Percentiles rank a stretch among this genome's conserved stretches.
Conservation (phyloP, 345 rosid species). For the Gossypium raimondii region DNA sequence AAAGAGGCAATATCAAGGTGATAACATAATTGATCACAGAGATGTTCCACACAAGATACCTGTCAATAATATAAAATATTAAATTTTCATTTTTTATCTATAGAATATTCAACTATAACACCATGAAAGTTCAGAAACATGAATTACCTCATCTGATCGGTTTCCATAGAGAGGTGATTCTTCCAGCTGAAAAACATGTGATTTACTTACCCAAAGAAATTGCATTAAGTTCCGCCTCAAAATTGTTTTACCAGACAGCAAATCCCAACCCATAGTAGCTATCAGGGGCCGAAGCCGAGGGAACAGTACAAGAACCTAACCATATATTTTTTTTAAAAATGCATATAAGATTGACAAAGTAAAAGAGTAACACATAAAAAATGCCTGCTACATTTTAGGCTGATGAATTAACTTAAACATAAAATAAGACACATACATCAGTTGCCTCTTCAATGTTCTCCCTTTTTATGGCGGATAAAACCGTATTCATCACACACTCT, state of each 20-base stretch:
- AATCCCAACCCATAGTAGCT: slow-evolving; percentile 98
- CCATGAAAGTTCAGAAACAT: slow-evolving; percentile 4
- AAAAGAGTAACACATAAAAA: neutral
- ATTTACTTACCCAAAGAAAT: slow-evolving; percentile 68
- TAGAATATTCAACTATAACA: slow-evolving; percentile 6
- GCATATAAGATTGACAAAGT: neutral
- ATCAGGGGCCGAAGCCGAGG: slow-evolving; percentile 79
- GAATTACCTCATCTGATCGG: slow-evolving; percentile 64
- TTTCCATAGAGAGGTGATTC: slow-evolving; percentile 66
- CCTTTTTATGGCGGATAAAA: slow-evolving; percentile 63
- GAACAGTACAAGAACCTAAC: slow-evolving; percentile 64
- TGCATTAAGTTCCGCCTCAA: slow-evolving; percentile 73
- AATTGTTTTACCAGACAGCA: slow-evolving; percentile 68
- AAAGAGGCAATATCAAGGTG: slow-evolving; percentile 86
- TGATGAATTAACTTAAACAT: slow-evolving; percentile 16
- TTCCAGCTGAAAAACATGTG: slow-evolving; percentile 61
- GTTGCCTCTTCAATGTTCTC: slow-evolving; percentile 79
- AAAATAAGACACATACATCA: slow-evolving; percentile 55
- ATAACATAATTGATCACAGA: slow-evolving; percentile 78
- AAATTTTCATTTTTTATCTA: neutral
- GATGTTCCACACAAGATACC: slow-evolving; percentile 83
- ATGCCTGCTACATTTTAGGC: slow-evolving; percentile 8
- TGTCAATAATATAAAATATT: slow-evolving; percentile 30
- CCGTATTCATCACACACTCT: slow-evolving; percentile 69
- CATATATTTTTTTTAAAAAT: neutral